Evolutionary conservation across 2,329 filamentous ascomycete species (phyloP).

Genomic region (Sclerotinia sclerotiorum): DNA sequence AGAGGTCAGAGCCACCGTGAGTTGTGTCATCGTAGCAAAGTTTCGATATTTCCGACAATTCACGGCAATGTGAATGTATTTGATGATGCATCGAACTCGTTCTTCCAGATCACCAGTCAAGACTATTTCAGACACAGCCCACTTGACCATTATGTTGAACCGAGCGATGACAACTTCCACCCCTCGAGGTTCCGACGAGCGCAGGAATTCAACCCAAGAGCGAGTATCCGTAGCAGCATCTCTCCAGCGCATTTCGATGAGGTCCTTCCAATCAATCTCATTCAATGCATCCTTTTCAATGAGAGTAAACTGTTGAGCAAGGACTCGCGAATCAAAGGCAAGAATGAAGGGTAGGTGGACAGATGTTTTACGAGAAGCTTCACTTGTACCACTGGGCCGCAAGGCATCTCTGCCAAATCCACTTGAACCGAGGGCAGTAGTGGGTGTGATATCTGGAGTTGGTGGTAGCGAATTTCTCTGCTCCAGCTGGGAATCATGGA

Average conservation of each 20-base stretch:
- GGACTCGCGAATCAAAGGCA: constrained; percentile 73
- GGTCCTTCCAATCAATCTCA: constrained; percentile 84
- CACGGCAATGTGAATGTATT: constrained; percentile 77
- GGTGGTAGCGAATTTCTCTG: constrained; percentile 32
- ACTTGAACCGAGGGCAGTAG: constrained; percentile 23
- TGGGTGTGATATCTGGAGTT: constrained; percentile 40
- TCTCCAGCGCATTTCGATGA: constrained; percentile 82
- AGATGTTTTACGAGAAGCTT: constrained; percentile 38
- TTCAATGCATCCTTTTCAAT: constrained; percentile 84
- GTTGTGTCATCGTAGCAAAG: constrained; percentile 80
- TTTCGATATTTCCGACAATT: constrained; percentile 76
- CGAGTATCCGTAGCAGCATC: constrained; percentile 64
- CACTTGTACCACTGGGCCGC: constrained; percentile 33
- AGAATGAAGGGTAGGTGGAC: constrained; percentile 75
- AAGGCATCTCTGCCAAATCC: constrained; percentile 31
- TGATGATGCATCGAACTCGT: constrained; percentile 73
- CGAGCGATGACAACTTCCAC: constrained; percentile 82
- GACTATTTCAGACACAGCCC: constrained; percentile 77
- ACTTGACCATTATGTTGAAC: constrained; percentile 87
- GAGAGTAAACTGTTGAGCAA: constrained; percentile 81
- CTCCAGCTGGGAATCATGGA: constrained; percentile 36
- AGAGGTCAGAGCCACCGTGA: constrained; percentile 73
- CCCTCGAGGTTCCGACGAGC: constrained; percentile 68
- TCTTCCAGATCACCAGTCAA: constrained; percentile 71
- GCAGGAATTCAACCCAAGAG: constrained; percentile 81